Conservation (phyloP, 2,329 filamentous ascomycete genomes). For the Calonectria honghensis region DNA sequence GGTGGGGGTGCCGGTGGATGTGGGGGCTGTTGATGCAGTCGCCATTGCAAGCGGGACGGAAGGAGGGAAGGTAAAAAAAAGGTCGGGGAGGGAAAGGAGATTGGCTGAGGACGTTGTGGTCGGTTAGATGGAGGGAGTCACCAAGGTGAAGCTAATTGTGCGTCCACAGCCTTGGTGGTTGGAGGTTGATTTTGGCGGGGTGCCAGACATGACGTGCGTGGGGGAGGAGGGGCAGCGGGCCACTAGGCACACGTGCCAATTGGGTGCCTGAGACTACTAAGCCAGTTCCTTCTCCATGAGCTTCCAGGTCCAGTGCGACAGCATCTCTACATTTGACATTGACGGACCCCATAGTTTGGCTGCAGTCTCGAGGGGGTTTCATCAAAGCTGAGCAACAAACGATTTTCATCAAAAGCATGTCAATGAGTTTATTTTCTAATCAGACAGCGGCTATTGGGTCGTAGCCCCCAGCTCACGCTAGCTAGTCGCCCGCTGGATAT, state of each 20-base stretch:
- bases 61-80: background rate
- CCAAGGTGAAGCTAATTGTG: slow-evolving; percentile 31
- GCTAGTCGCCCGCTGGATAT: slow-evolving; percentile 2
- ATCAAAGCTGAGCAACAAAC: background rate
- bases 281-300: background rate
- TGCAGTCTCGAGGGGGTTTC: background rate
- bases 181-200: slow-evolving; percentile 36
- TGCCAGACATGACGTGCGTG: slow-evolving; percentile 35
- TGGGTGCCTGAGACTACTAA: slow-evolving; percentile 22
- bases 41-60: slow-evolving; percentile 28
- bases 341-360: background rate
- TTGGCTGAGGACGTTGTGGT: background rate
- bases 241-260: slow-evolving; percentile 11
- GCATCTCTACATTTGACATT: background rate
- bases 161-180: slow-evolving; percentile 1
- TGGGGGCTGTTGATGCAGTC: slow-evolving; percentile 20
- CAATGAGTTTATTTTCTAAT: slow-evolving; percentile 12
- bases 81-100: background rate
- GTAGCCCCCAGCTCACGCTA: background rate
- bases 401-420: background rate
- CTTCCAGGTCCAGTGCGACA: background rate
- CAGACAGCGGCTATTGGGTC: background rate
- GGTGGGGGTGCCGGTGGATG: slow-evolving; percentile 23
- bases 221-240: slow-evolving; percentile 30
- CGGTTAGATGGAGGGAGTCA: slow-evolving; percentile 3